These are phyloP conservation scores for Arabidopsis suecica DNA, from an alignment of 345 rosid species.

Conservation along the genomic window DNA sequence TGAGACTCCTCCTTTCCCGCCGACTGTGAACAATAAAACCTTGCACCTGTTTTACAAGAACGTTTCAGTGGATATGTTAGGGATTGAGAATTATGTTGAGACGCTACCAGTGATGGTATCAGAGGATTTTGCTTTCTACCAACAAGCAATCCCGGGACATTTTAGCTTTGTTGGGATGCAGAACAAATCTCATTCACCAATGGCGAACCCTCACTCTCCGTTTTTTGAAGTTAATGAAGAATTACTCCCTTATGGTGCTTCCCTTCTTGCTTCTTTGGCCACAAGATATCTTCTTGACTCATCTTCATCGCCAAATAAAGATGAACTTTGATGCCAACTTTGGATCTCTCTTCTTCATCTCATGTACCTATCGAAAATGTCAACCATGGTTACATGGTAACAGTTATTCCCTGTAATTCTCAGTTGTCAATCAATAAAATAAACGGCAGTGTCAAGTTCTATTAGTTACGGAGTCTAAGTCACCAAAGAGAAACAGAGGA, in stretches of 20 bases:
- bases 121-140: constrained; percentile 88
- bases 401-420: constrained; percentile 9
- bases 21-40: constrained; percentile 59
- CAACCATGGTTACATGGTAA: constrained; percentile 3
- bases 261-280: constrained; percentile 84
- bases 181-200: constrained; percentile 45
- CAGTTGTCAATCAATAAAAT: constrained; percentile 28
- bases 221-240: constrained; percentile 69
- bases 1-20: constrained; percentile 60
- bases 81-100: constrained; percentile 49
- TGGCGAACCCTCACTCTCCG: constrained; percentile 61
- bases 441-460: constrained; percentile 13
- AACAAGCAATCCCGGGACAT: constrained; percentile 69
- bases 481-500: neutral
- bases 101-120: constrained; percentile 80
- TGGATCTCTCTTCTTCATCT: constrained; percentile 20
- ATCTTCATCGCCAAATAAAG: constrained; percentile 41
- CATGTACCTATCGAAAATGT: constrained; percentile 25
- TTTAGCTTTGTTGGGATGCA: constrained; percentile 70
- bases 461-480: neutral
- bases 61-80: constrained; percentile 69
- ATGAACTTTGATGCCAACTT: constrained; percentile 56
- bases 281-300: constrained; percentile 57
- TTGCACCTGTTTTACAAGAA: constrained; percentile 61
- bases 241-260: constrained; percentile 81